These are phyloP conservation scores for Petunia axillaris DNA, from an alignment of 257 asterid species.

Conservation along the genomic window DNA sequence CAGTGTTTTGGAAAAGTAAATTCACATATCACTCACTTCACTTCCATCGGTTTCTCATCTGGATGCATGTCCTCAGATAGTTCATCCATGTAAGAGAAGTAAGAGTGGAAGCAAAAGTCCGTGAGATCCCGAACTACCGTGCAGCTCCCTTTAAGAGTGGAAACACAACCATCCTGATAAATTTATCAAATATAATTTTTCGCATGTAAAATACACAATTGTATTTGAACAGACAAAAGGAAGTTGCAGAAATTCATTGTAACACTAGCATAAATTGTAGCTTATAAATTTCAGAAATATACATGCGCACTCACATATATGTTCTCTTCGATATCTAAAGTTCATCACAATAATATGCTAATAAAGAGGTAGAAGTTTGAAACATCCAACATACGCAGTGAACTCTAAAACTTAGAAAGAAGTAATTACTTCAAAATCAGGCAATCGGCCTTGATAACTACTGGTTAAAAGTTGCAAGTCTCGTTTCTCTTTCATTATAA, in stretches of 20 bases:
- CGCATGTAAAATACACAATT: slow-evolving; percentile 8
- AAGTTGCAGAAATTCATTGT: not conserved
- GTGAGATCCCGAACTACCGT: slow-evolving; percentile 75
- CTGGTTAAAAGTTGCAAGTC: not conserved
- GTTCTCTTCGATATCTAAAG: too few relatives aligned
- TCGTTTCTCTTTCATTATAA: not conserved
- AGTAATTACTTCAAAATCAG: too few relatives aligned
- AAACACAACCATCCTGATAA: slow-evolving; percentile 72
- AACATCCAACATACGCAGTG: too few relatives aligned
- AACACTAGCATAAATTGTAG: not conserved
- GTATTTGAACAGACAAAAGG: not conserved
- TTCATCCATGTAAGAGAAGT: slow-evolving; percentile 92
- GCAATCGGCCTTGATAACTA: too few relatives aligned
- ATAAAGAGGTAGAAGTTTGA: too few relatives aligned
- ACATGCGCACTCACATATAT: not conserved
- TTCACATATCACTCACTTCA: slow-evolving; percentile 53
- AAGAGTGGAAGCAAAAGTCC: slow-evolving; percentile 92
- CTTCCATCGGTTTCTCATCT: slow-evolving; percentile 68
- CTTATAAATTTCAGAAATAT: too few relatives aligned
- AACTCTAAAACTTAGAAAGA: too few relatives aligned
- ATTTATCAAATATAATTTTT: slow-evolving; percentile 28
- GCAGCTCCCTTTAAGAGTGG: slow-evolving; percentile 70
- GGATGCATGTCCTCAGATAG: slow-evolving; percentile 57
- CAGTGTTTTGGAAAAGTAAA: not conserved
- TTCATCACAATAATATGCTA: too few relatives aligned